Conservation (phyloP, 1,139 yeast species). For the Taphrina pruni region DNA sequence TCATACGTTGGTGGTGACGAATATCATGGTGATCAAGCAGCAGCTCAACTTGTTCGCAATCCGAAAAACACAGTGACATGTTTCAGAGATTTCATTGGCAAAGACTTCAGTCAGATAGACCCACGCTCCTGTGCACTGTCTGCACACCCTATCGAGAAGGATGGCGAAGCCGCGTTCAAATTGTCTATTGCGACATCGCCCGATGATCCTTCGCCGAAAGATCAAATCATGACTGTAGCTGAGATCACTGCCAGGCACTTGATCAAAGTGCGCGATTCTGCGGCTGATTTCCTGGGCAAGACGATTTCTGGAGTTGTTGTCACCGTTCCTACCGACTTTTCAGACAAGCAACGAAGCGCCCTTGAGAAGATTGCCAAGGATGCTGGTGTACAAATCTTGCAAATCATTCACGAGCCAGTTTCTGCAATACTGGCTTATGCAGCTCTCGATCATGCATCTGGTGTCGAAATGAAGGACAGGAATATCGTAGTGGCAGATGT, state of each 20-base stretch:
- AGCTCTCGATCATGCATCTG: slow-evolving; percentile 50
- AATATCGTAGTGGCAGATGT: slow-evolving; percentile 92
- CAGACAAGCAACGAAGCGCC: slow-evolving; percentile 71
- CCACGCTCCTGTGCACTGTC: slow-evolving; percentile 65
- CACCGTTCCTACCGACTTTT: slow-evolving; percentile 89
- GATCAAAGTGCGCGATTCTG: slow-evolving; percentile 80
- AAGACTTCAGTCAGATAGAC: slow-evolving; percentile 68
- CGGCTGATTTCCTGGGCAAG: slow-evolving; percentile 89
- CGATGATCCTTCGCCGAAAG: slow-evolving; percentile 56
- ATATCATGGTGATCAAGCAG: slow-evolving; percentile 96
- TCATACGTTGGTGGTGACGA: slow-evolving; percentile 94
- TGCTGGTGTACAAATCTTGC: slow-evolving; percentile 81
- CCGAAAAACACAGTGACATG: slow-evolving; percentile 83
- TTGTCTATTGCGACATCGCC: slow-evolving; percentile 53
- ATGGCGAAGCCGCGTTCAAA: slow-evolving; percentile 74
- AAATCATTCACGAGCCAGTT: slow-evolving; percentile 89
- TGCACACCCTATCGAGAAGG: slow-evolving; percentile 74
- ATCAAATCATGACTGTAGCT: slow-evolving; percentile 64
- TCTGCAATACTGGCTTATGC: slow-evolving; percentile 79
- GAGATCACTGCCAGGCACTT: slow-evolving; percentile 86
- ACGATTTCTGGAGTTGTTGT: slow-evolving; percentile 81
- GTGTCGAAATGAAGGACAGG: slow-evolving; percentile 71
- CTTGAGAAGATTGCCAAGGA: slow-evolving; percentile 66
- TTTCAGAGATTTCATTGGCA: slow-evolving; percentile 92
- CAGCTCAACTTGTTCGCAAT: slow-evolving; percentile 89